These are phyloP conservation scores for barrel medic (Medicago truncatula) DNA, from an alignment of 306 rosid genomes.

Conservation along the genomic window DNA sequence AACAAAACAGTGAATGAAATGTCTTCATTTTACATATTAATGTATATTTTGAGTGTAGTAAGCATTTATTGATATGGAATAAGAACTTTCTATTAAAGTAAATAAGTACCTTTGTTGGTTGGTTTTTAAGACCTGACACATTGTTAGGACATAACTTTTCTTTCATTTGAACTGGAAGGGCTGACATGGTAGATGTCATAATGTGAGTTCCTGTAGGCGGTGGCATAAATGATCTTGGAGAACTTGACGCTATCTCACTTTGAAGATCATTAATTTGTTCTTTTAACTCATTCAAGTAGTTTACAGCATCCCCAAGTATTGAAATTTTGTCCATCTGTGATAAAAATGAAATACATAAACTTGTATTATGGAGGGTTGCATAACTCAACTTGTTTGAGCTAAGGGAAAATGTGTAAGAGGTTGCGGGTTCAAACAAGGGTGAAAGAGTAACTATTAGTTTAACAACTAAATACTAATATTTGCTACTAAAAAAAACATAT, in stretches of 20 bases:
- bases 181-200: constrained; percentile 66
- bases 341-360: constrained; percentile 27
- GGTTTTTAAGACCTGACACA: constrained; percentile 72
- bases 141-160: constrained; percentile 78
- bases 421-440: too few species aligned
- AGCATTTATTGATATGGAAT: not conserved
- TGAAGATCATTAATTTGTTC: constrained; percentile 83
- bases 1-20: too few species aligned
- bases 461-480: too few species aligned
- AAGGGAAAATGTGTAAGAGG: too few species aligned
- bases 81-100: not conserved
- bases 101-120: constrained; percentile 71
- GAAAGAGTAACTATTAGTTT: too few species aligned
- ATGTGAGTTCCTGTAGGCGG: constrained; percentile 70
- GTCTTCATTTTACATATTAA: too few species aligned
- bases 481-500: too few species aligned
- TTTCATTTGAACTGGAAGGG: constrained; percentile 77
- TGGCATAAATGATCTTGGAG: constrained; percentile 60
- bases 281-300: constrained; percentile 88
- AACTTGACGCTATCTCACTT: constrained; percentile 73
- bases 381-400: too few species aligned
- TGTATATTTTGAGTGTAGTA: too few species aligned
- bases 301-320: constrained; percentile 95
- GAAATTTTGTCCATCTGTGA: constrained; percentile 95
- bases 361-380: not conserved